Evolutionary conservation across 2,329 filamentous ascomycete species (phyloP).

Genomic region (Monosporascus sp.): DNA sequence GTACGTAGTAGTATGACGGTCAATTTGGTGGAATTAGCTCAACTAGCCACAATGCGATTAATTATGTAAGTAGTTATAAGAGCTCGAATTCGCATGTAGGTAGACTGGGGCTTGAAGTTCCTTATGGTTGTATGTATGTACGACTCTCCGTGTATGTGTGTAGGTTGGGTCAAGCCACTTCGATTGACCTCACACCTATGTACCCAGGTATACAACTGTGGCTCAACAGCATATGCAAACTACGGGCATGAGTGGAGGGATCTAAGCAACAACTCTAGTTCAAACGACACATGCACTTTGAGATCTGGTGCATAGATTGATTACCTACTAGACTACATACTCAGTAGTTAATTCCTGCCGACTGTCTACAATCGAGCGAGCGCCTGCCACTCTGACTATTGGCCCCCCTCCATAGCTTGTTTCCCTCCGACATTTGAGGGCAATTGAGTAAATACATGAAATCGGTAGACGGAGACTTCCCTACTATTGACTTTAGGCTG

Average conservation of each 20-base stretch:
- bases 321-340: neutral
- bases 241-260: neutral
- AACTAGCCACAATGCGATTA: too few relatives aligned
- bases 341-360: neutral
- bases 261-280: neutral
- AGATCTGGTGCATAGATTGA: neutral
- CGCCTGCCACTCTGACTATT: neutral
- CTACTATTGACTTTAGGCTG: neutral
- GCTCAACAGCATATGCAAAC: neutral
- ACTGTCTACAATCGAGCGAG: neutral
- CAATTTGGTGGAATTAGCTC: too few relatives aligned
- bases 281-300: neutral
- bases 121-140: too few relatives aligned
- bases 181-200: neutral
- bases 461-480: neutral
- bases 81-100: too few relatives aligned
- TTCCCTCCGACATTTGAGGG: neutral
- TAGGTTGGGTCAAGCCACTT: neutral
- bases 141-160: too few relatives aligned
- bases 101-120: too few relatives aligned
- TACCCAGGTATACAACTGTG: neutral
- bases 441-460: neutral
- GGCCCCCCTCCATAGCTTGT: neutral
- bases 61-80: too few relatives aligned
- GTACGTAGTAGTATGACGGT: too few relatives aligned